These are phyloP conservation scores for Dichotomopilus funicola DNA, from an alignment of 2,329 filamentous ascomycete species.

Conservation along the genomic window DNA sequence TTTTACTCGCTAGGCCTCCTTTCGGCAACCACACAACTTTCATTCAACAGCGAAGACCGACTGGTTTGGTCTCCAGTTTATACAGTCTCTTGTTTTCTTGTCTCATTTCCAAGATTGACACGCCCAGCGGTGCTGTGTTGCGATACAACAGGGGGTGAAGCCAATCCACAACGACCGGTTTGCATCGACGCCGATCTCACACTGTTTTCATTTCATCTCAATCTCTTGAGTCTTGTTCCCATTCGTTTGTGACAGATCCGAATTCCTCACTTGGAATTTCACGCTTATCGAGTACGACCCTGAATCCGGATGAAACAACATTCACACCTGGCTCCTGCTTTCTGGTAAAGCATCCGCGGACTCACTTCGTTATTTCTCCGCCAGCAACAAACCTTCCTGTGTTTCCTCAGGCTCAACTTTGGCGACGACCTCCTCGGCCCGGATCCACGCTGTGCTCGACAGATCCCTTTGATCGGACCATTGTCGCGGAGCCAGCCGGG, in stretches of 20 bases:
- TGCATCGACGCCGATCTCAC: neutral
- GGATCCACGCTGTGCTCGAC: too few relatives aligned
- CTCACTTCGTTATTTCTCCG: neutral
- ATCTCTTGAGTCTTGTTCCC: neutral
- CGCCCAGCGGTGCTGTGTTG: constrained; percentile 1
- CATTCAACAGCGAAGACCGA: neutral
- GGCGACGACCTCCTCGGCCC: too few relatives aligned
- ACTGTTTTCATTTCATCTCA: neutral
- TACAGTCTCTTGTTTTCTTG: neutral
- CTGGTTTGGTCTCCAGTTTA: neutral
- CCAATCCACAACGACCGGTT: neutral
- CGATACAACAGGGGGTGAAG: neutral
- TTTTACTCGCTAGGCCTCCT: constrained; percentile 5
- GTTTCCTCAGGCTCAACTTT: too few relatives aligned
- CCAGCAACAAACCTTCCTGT: too few relatives aligned
- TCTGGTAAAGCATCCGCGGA: neutral
- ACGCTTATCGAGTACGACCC: too few relatives aligned
- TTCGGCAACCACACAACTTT: neutral
- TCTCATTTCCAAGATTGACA: neutral
- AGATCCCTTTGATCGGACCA: too few relatives aligned
- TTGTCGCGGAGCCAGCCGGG: too few relatives aligned
- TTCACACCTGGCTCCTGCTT: neutral
- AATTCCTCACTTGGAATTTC: neutral
- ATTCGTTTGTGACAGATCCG: neutral
- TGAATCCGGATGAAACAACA: too few relatives aligned